Evolutionary conservation across 2,329 filamentous ascomycete species (phyloP), one percentile per base, ranked within the genome.

Genomic region (Fusarium abutilonis): DNA sequence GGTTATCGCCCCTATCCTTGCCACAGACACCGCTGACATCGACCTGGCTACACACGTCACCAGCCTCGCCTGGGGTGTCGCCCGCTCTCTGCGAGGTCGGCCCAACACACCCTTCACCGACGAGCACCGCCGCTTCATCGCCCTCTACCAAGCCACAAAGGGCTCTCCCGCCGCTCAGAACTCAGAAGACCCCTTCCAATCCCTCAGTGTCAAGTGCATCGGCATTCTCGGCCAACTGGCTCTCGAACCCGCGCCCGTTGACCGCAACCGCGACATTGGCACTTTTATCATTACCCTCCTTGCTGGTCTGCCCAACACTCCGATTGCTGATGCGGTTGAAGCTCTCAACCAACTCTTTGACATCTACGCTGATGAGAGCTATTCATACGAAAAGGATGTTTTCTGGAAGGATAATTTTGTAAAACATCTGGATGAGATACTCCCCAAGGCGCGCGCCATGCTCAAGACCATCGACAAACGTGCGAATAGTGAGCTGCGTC

Each of bases 301-400:
- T 29, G 76, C 80, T 29, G 74, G 74, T 9, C 75, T 84, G 15
- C 83, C 86, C 6, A 76, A 81, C 40, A 83, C 82, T 1, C 78
- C 84, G 2, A 74, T 80, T 2, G 86, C 86, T 2, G 85, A 89
- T 41, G 79, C 80, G 6, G 80, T 90, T 29, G 87, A 90, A 75
- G 84, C 86, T 14, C 75, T 90, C 39, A 86, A 89, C 74, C 86
- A 89, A 72, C 61, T 90, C 15, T 88, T 89, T 64, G 88, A 90
- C 65, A 80, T 90, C 8, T 90, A 90, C 73, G 83, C 81, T 23
- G 85, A 90, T 70, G 85, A 87, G 72, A 79, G 78, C 11, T 80
- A 78, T 50, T 76, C 80, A 10, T 87, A 83, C 70, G 88, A 90
- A 70, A 78, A 76, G 54, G 80, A 83, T 23, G 86, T 90, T 3